Evolutionary conservation across 2,329 filamentous ascomycete species (phyloP), one percentile per base, ranked within the genome.

Genomic region (Ilyonectria sp.): DNA sequence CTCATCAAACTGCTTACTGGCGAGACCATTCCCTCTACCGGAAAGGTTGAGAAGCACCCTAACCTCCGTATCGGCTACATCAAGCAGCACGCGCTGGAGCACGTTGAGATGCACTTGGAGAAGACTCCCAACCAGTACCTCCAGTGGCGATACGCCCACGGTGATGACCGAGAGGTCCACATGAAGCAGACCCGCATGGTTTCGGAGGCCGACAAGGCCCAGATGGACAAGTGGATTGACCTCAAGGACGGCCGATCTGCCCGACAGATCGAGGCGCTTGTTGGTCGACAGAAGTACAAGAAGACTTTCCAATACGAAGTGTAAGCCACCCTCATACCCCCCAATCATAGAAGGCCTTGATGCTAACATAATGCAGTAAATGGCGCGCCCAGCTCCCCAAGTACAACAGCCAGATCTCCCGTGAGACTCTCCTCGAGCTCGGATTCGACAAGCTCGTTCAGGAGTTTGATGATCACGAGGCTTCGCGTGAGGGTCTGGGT

Each of bases 51-150:
- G 87, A 98, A 98, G 87, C 96, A 99, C 81, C 96, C 96, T 74
- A 99, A 99, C 82, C 85, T 99, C 78, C 95, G 96, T 87, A 98
- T 99, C 76, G 96, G 96, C 61, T 99, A 99, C 86, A 98, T 99
- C 86, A 98, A 98, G 86, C 96, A 99, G 86, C 96, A 99, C 82
- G 96, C 96, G 50, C 88, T 99, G 13, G 96, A 99, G 86, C 96
- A 99, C 89, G 96, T 99, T 11, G 95, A 99, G 84, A 97, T 98
- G 95, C 96, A 99, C 79, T 86, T 98, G 75, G 96, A 99, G 83
- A 99, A 99, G 90, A 99, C 96, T 0, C 96, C 96, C 46, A 98
- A 97, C 81, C 96, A 99, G 83, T 99, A 99, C 79, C 89, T 99
- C 37, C 96, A 98, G 83, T 99, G 96, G 96, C 93, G 96, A 76